Percentiles rank a stretch among this genome's conserved stretches.
Evolutionary conservation across 495 filamentous ascomycete species (phyloP).

Genomic region (Aspergillus baeticus): DNA sequence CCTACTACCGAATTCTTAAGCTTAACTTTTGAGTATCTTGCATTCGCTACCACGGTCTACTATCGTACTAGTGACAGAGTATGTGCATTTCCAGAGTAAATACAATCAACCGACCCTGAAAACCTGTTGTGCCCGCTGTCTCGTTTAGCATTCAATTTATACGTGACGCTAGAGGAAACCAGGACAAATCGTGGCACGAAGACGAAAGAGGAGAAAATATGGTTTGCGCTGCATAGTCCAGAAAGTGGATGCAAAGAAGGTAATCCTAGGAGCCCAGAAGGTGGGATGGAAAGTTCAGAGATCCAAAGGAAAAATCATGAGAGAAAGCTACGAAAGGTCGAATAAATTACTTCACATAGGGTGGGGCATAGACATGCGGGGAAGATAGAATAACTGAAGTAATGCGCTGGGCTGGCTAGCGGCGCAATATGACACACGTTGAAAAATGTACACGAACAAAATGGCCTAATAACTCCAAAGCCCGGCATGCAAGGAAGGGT

Average conservation of each 20-base stretch:
- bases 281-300: neutral
- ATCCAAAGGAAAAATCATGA: neutral
- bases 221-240: neutral
- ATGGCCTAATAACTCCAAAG: constrained; percentile 11
- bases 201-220: neutral
- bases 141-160: neutral
- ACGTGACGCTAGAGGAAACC: neutral
- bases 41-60: neutral
- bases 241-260: neutral
- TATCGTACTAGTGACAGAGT: neutral
- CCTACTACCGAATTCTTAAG: neutral
- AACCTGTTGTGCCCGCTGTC: neutral
- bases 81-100: neutral
- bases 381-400: neutral
- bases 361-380: neutral
- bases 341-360: too few relatives aligned
- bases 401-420: neutral
- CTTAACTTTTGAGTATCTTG: neutral
- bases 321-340: too few relatives aligned
- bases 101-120: neutral
- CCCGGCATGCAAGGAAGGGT: constrained; percentile 27
- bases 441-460: constrained; percentile 9
- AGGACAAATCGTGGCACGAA: neutral
- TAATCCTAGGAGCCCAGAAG: neutral
- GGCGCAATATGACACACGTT: too few relatives aligned